Conservation (phyloP, 202 grass and related monocot species). For the Saccharum hybrid region DNA sequence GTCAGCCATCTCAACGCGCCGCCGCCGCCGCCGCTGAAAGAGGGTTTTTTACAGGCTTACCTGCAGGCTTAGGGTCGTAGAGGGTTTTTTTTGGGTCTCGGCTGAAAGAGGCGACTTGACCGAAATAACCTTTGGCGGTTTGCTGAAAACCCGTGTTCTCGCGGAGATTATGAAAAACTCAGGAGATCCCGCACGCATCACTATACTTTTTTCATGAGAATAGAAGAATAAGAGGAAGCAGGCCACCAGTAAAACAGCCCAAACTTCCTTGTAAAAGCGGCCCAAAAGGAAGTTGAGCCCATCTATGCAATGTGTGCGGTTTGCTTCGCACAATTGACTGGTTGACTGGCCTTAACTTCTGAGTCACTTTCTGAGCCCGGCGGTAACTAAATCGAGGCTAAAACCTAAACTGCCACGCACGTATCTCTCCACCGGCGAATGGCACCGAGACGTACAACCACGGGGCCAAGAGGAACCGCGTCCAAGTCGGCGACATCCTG, state of each 20-base stretch:
- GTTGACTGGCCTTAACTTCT: not conserved
- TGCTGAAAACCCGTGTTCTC: no score
- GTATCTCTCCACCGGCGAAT: slow-evolving; percentile 37
- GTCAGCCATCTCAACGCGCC: slow-evolving; percentile 55
- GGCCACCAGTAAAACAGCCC: not conserved
- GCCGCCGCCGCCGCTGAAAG: slow-evolving; percentile 39
- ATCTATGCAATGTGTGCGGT: not conserved
- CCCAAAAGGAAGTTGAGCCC: not conserved
- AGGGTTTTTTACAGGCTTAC: no score
- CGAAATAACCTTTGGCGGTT: slow-evolving; percentile 8
- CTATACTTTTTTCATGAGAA: no score
- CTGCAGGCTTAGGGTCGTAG: slow-evolving; percentile 15
- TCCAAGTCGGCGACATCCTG: slow-evolving; percentile 65
- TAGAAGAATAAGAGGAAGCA: no score
- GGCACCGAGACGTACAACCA: slow-evolving; percentile 72
- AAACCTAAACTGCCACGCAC: not conserved
- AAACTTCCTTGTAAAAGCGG: not conserved
- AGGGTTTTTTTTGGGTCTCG: slow-evolving; percentile 38
- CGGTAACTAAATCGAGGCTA: not conserved
- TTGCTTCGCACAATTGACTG: slow-evolving; percentile 6
- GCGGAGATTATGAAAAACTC: no score
- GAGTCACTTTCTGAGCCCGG: not conserved
- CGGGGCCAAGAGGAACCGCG: slow-evolving; percentile 65
- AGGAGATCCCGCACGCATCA: no score
- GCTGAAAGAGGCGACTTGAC: not conserved